phyloP scores from a whole-genome alignment of 805 yeast species.

The Metschnikowia drakensbergensis region DNA sequence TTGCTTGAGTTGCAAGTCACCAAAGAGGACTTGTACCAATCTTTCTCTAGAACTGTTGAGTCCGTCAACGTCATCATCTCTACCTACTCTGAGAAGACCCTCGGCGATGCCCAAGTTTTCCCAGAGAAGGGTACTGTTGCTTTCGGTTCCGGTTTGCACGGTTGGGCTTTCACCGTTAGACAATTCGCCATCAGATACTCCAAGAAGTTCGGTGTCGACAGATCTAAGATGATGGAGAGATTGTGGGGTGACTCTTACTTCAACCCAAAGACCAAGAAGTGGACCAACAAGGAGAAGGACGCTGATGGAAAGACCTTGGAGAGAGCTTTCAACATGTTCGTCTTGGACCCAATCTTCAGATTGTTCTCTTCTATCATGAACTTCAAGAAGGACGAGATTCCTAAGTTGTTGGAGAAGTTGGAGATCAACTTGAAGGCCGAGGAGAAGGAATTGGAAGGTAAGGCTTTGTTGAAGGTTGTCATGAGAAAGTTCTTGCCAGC shows the following conservation, averaged over 20 bases:
- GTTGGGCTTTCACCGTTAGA: conserved; percentile 99
- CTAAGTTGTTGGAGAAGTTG: conserved; percentile 86
- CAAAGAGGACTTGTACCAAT: conserved; percentile 98
- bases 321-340: conserved; percentile 99
- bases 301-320: conserved; percentile 94
- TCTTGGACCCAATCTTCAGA: conserved; percentile 98
- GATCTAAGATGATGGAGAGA: conserved; percentile 96
- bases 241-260: conserved; percentile 99
- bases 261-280: conserved; percentile 99
- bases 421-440: conserved; percentile 92
- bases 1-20: conserved; percentile 96
- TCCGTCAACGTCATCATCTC: conserved; percentile 98
- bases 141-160: conserved; percentile 99
- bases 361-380: conserved; percentile 96
- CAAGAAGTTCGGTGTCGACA: conserved; percentile 99
- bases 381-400: conserved; percentile 97
- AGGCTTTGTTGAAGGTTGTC: conserved; percentile 95
- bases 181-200: conserved; percentile 97
- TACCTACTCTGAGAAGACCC: conserved; percentile 82
- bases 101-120: conserved; percentile 98
- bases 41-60: conserved; percentile 98
- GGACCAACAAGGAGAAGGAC: conserved; percentile 95
- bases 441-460: conserved; percentile 98
- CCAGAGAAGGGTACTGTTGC: conserved; percentile 99
- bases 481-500: conserved; percentile 99